Evolutionary conservation across 306 rosid genomes (phyloP).

Genomic region (Carpinus viminea): DNA sequence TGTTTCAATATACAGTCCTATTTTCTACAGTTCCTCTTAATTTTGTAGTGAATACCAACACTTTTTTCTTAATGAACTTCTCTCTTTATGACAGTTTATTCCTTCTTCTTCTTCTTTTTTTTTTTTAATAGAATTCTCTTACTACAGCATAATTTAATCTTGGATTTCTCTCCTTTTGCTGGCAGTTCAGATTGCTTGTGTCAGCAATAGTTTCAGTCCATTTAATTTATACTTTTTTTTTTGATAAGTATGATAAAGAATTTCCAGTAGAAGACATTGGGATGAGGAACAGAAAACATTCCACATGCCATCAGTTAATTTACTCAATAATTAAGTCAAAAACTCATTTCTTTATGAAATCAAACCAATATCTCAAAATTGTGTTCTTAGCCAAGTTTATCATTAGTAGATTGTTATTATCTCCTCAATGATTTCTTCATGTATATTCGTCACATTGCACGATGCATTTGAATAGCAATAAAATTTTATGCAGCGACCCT

Average conservation of each 20-base stretch:
- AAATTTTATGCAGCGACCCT: conserved; percentile 15
- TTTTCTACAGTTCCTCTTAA: neutral
- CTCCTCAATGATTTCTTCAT: neutral
- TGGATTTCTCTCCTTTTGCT: neutral
- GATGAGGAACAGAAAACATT: neutral
- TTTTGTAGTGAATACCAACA: neutral
- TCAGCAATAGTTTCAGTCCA: neutral
- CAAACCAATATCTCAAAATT: neutral
- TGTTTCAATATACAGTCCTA: too few species aligned
- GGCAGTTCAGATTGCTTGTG: neutral
- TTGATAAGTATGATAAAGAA: neutral
- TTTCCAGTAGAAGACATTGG: neutral
- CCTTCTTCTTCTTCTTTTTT: too few species aligned
- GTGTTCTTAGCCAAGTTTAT: neutral
- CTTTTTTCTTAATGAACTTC: neutral
- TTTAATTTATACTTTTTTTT: neutral
- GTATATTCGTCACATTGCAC: conserved; percentile 12
- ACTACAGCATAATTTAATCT: too few species aligned
- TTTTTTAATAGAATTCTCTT: too few species aligned
- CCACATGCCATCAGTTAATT: neutral
- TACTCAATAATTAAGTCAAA: neutral
- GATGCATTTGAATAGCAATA: conserved; percentile 23
- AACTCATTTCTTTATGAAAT: neutral
- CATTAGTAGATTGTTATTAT: neutral
- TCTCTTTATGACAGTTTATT: neutral